Percentiles rank a stretch among this genome's conserved stretches.
Evolutionary conservation across 768 basidiomycete species (phyloP).

Genomic region (Phanerochaete carnosa): DNA sequence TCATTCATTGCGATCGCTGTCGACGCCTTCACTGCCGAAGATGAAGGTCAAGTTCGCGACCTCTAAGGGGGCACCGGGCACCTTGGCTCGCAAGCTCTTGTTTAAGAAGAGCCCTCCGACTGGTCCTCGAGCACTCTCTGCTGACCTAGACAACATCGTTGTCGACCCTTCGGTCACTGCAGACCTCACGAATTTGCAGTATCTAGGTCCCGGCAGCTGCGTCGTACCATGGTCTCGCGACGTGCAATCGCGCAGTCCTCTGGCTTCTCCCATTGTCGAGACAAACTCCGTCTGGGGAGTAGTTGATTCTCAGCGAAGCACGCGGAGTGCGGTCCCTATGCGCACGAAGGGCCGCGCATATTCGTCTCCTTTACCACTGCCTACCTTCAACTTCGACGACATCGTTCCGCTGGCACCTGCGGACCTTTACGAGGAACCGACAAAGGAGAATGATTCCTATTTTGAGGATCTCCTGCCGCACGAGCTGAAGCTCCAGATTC

Average conservation of each 20-base stretch:
- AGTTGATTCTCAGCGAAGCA: slow-evolving; percentile 16
- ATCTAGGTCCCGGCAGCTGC: slow-evolving; percentile 30
- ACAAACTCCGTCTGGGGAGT: slow-evolving; percentile 18
- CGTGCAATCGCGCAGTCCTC: slow-evolving; percentile 24
- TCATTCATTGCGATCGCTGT: slow-evolving; percentile 38
- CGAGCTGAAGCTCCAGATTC: slow-evolving; percentile 63
- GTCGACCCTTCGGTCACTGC: slow-evolving; percentile 8
- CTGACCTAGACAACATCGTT: background rate
- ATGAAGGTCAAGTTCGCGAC: slow-evolving; percentile 45
- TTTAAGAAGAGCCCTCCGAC: slow-evolving; percentile 36
- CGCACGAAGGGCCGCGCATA: slow-evolving; percentile 57
- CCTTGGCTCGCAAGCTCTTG: slow-evolving; percentile 54
- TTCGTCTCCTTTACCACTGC: slow-evolving; percentile 58
- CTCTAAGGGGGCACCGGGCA: slow-evolving; percentile 39
- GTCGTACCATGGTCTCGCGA: slow-evolving; percentile 44
- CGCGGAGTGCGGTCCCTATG: slow-evolving; percentile 22
- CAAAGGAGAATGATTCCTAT: slow-evolving; percentile 39
- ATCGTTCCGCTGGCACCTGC: slow-evolving; percentile 46
- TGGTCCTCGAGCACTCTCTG: slow-evolving; percentile 7
- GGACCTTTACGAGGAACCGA: slow-evolving; percentile 52
- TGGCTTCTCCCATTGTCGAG: slow-evolving; percentile 19
- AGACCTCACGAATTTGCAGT: slow-evolving; percentile 17
- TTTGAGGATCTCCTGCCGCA: slow-evolving; percentile 71
- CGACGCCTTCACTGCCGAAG: slow-evolving; percentile 45
- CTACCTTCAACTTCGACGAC: slow-evolving; percentile 47